Base-by-base conservation (phyloP, 495 filamentous ascomycete genomes). In the Penicillium herquei region DNA sequence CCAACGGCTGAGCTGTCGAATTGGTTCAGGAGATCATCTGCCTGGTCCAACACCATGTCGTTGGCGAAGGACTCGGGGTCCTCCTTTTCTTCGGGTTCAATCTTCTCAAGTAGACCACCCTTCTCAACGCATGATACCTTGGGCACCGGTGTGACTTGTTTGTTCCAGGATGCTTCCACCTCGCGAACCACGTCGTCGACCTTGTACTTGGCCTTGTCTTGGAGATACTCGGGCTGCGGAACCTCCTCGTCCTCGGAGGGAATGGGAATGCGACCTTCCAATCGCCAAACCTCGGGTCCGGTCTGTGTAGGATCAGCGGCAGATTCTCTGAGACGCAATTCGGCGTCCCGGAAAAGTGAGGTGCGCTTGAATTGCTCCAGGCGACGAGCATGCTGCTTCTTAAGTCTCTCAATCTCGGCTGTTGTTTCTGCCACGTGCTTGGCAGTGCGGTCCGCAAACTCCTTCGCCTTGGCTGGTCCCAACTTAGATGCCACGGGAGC, bases 351-450 rank as follows among this genome's bases (percentile, higher is more conserved):
- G 37, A 90, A 72, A 11, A 84, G 56, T 3, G 81, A 81, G 34
- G 83, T 86, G 31, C 81, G 82, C 63, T 84, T 83, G 57, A 96
- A 82, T 62, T 87, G 89, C 10, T 84, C 80, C 74, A 96, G 82
- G 26, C 83, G 79, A 58, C 78, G 86, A 1, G 83, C 83, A 68
- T 98, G 92, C 26, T 88, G 81, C 11, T 77, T 79, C 73, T 88
- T 92, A 78, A 98, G 78, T 49, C 84, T 80, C 59, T 92, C 85
- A 42, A 97, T 90, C 68, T 96, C 92, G 6, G 83, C 83, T 39
- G 85, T 82, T 55, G 85, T 84, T 34, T 88, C 78, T 2, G 75
- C 76, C 2, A 89, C 78, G 57, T 84, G 85, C 31, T 84, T 82
- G 37, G 78, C 72, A 6, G 88, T 88, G 31, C 90, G 82, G 53